These are phyloP conservation scores for Zygosaccharomyces sapae DNA, from an alignment of 1,139 yeast species.

Conservation along the genomic window DNA sequence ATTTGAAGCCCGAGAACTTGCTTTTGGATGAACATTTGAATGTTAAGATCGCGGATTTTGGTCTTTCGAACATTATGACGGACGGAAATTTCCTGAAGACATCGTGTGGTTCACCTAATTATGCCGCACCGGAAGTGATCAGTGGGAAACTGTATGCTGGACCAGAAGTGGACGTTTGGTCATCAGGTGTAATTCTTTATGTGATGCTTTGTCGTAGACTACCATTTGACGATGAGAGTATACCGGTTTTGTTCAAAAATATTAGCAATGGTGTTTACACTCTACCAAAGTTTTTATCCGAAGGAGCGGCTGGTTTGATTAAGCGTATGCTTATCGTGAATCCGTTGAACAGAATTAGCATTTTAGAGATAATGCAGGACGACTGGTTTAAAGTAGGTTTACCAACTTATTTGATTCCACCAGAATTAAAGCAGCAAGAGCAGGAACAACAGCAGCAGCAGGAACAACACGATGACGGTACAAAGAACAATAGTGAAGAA, in stretches of 20 bases:
- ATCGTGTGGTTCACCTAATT: conserved; percentile 95
- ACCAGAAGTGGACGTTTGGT: conserved; percentile 99
- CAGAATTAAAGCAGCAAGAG: conserved; percentile 44
- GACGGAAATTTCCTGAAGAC: conserved; percentile 96
- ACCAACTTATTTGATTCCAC: conserved; percentile 78
- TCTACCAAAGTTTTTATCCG: conserved; percentile 80
- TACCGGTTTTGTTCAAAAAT: conserved; percentile 92
- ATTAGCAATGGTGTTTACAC: conserved; percentile 94
- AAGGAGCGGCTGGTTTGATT: conserved; percentile 82
- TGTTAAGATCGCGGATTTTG: conserved; percentile 96
- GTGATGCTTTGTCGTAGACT: conserved; percentile 96
- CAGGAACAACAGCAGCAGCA: conserved; percentile 36
- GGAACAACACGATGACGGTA: conserved; percentile 29
- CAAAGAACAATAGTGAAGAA: conserved; percentile 30
- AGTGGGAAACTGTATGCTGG: conserved; percentile 96
- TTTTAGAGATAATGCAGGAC: conserved; percentile 90
- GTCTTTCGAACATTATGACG: conserved; percentile 93
- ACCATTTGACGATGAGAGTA: conserved; percentile 96
- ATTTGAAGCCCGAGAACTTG: conserved; percentile 90
- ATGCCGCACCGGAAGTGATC: conserved; percentile 98
- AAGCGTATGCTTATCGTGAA: conserved; percentile 94
- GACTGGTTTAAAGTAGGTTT: conserved; percentile 89
- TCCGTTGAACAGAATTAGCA: conserved; percentile 92
- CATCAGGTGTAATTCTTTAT: conserved; percentile 91
- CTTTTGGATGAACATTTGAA: conserved; percentile 84